A percentile compares a stretch with the other conserved stretches of the same genome.
Evolutionary conservation across 805 yeast genomes (phyloP).

Genomic region (Lipomyces spencermartinsiae): DNA sequence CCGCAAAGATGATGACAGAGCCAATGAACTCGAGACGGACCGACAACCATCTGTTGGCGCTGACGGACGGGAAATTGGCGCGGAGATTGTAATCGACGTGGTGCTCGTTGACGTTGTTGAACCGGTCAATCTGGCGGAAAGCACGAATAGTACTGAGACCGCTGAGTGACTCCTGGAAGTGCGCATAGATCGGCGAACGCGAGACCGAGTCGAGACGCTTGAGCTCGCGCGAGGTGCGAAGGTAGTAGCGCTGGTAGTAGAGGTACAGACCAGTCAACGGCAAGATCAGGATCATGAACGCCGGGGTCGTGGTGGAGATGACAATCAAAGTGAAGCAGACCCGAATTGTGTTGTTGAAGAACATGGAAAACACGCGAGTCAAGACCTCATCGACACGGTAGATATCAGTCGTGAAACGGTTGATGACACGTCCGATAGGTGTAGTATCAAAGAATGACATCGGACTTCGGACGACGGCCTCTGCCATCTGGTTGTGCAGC

Average conservation of each 20-base stretch:
- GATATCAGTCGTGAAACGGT: conserved; percentile 89
- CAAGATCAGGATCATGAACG: conserved; percentile 69
- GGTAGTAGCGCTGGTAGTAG: conserved; percentile 73
- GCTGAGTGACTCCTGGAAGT: conserved; percentile 77
- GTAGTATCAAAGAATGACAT: conserved; percentile 96
- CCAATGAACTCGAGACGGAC: conserved; percentile 92
- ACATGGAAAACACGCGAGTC: conserved; percentile 47
- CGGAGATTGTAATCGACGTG: conserved; percentile 84
- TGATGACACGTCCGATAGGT: conserved; percentile 89
- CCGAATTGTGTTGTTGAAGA: conserved; percentile 47
- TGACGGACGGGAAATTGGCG: conserved; percentile 89
- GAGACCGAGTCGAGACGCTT: conserved; percentile 74
- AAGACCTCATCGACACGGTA: conserved; percentile 84
- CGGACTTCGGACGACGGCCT: conserved; percentile 80
- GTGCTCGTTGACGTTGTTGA: conserved; percentile 58
- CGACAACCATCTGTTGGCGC: conserved; percentile 97
- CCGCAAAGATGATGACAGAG: conserved; percentile 81
- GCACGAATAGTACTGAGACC: conserved; percentile 85
- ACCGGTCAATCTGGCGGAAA: conserved; percentile 68
- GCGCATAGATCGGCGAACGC: conserved; percentile 79
- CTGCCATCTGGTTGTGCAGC: conserved; percentile 75
- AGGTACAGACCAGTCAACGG: conserved; percentile 73
- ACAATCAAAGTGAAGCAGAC: conserved; percentile 72
- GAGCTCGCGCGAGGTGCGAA: conserved; percentile 75
- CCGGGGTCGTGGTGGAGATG: conserved; percentile 87